phyloP scores from a whole-genome alignment of 1,284 basidiomycete species.

The Marasmius sp. region DNA sequence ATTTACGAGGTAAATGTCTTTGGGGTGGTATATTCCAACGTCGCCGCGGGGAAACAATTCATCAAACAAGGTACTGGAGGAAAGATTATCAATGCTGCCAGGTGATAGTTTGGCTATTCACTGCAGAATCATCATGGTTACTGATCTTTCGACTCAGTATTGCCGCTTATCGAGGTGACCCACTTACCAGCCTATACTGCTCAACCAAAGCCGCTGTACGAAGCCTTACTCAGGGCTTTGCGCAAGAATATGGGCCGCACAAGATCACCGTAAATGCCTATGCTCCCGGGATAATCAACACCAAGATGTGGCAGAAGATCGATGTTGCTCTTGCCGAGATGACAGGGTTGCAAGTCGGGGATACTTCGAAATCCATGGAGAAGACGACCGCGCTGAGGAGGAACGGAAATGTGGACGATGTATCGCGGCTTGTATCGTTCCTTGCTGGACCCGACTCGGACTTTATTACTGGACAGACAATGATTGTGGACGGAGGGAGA shows the following conservation, averaged over 20 bases:
- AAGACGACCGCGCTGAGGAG: conserved; percentile 6
- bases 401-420: conserved; percentile 14
- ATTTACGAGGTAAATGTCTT: conserved; percentile 11
- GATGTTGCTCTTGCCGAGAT: conserved; percentile 7
- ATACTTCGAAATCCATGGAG: conserved; percentile 7
- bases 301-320: conserved; percentile 14
- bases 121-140: not conserved
- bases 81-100: conserved; percentile 16
- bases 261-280: conserved; percentile 15
- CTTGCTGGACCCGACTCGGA: conserved; percentile 15
- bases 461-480: conserved; percentile 16
- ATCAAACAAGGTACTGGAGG: conserved; percentile 13
- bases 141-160: not conserved
- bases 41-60: conserved; percentile 14
- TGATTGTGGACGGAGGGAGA: conserved; percentile 14
- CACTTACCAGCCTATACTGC: conserved; percentile 9
- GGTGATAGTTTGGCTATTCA: not conserved
- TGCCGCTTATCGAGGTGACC: conserved; percentile 1
- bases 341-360: conserved; percentile 8
- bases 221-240: conserved; percentile 13
- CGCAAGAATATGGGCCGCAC: conserved; percentile 9
- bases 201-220: conserved; percentile 15
- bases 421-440: conserved; percentile 11
- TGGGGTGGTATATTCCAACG: conserved; percentile 10
- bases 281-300: conserved; percentile 13